phyloP scores from a whole-genome alignment of 371 early-diverging fungal species.

The Mucor circinelloides region DNA sequence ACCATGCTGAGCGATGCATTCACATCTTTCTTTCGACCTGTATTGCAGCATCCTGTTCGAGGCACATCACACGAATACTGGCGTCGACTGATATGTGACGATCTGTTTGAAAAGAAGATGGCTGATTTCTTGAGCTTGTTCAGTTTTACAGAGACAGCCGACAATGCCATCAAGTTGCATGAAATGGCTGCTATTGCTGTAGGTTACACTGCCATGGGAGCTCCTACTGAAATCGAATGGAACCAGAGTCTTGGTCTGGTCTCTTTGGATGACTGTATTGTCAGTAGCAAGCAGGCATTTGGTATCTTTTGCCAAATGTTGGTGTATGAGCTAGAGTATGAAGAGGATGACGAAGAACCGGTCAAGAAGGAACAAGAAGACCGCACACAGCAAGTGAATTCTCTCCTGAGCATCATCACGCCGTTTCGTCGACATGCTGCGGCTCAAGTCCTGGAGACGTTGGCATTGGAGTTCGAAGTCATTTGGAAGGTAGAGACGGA shows the following conservation, averaged over 20 bases:
- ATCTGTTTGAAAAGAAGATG: slow-evolving; percentile 16
- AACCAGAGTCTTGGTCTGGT: slow-evolving; percentile 11
- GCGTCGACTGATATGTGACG: slow-evolving; percentile 15
- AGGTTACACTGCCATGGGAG: slow-evolving; percentile 26
- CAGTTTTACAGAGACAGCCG: slow-evolving; percentile 22
- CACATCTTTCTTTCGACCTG: slow-evolving; percentile 19
- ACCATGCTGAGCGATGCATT: slow-evolving; percentile 24
- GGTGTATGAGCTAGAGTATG: slow-evolving; percentile 30
- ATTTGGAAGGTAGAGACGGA: slow-evolving; percentile 3
- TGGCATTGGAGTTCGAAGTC: slow-evolving; percentile 12
- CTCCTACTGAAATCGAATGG: slow-evolving; percentile 5
- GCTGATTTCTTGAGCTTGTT: slow-evolving; percentile 23
- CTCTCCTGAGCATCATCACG: slow-evolving; percentile 2
- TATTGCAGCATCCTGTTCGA: slow-evolving; percentile 8
- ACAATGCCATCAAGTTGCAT: slow-evolving; percentile 32
- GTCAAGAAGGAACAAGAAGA: not conserved
- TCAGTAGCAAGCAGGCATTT: slow-evolving; percentile 18
- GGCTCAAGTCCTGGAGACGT: slow-evolving; percentile 35
- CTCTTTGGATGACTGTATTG: not conserved
- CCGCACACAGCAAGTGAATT: not conserved
- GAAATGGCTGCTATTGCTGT: slow-evolving; percentile 38
- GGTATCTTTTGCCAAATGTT: slow-evolving; percentile 41
- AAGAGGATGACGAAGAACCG: not conserved
- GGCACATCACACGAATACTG: slow-evolving; percentile 5
- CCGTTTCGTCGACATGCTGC: slow-evolving; percentile 27